These are phyloP conservation scores for Dendrostoma leiphaemia DNA, from an alignment of 2,329 filamentous ascomycete genomes.

Conservation along the genomic window DNA sequence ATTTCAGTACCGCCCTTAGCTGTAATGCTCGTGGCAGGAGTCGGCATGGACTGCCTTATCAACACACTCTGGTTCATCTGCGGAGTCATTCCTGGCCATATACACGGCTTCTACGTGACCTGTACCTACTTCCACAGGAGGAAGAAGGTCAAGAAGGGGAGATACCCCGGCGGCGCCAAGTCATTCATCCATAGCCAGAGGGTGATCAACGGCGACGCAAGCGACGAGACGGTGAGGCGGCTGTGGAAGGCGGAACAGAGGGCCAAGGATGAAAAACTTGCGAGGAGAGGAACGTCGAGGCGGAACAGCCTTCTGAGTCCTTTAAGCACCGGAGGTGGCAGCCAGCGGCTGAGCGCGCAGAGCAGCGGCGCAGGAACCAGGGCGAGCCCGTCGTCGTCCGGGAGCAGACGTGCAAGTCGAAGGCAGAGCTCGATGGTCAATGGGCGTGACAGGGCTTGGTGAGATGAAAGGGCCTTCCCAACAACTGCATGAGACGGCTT, in stretches of 20 bases:
- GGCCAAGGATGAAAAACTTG: not conserved
- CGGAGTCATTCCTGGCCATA: conserved; percentile 18
- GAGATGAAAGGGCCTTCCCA: no score
- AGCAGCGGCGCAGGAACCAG: not conserved
- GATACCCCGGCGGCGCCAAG: conserved; percentile 16
- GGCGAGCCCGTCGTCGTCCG: not conserved
- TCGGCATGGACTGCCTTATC: conserved; percentile 53
- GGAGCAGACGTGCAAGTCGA: not conserved
- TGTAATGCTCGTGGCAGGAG: conserved; percentile 37
- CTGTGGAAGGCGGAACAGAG: conserved; percentile 12
- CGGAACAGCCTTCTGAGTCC: not conserved
- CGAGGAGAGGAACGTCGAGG: not conserved
- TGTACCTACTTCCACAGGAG: conserved; percentile 17
- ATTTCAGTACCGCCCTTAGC: conserved; percentile 12
- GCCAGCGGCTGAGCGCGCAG: not conserved
- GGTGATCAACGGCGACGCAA: conserved; percentile 15
- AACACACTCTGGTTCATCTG: conserved; percentile 36
- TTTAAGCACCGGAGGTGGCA: not conserved
- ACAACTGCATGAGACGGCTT: no score
- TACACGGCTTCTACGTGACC: conserved; percentile 17
- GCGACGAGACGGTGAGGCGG: conserved; percentile 13
- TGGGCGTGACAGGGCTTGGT: not conserved
- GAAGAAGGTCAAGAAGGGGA: conserved; percentile 14
- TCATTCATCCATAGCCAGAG: conserved; percentile 11
- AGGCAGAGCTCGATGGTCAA: not conserved